Evolutionary conservation across 352 stramenopile genomes (phyloP).

Genomic region (Globisporangium spinosum): DNA sequence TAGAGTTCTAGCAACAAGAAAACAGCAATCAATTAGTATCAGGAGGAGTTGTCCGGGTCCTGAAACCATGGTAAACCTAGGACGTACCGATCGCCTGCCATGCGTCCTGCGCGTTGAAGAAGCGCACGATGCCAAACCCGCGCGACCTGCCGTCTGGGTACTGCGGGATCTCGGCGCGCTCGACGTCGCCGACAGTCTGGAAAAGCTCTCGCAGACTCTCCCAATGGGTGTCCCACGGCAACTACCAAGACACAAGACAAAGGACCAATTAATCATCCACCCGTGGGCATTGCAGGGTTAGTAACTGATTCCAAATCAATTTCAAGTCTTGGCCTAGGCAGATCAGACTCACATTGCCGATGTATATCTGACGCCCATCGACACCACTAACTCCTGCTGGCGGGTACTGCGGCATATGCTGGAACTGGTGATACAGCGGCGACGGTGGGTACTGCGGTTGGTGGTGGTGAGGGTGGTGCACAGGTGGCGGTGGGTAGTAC

Average conservation of each 20-base stretch:
- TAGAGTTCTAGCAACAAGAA: conserved; percentile 38
- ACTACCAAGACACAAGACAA: conserved; percentile 25
- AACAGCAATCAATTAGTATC: neutral
- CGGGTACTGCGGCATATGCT: neutral
- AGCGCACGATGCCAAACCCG: conserved; percentile 72
- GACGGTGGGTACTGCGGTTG: conserved; percentile 6
- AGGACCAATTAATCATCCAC: conserved; percentile 27
- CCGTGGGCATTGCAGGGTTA: conserved; percentile 1
- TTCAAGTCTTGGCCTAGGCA: conserved; percentile 1
- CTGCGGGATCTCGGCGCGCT: conserved; percentile 58
- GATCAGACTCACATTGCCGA: conserved; percentile 58
- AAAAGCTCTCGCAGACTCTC: conserved; percentile 71
- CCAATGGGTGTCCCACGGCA: conserved; percentile 68
- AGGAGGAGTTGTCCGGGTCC: neutral
- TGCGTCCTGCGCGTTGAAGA: conserved; percentile 43
- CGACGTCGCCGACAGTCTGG: conserved; percentile 55
- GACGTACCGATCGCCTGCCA: conserved; percentile 59
- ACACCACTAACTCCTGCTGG: conserved; percentile 11
- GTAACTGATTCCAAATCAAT: neutral
- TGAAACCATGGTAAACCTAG: neutral
- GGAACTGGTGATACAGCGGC: conserved; percentile 3
- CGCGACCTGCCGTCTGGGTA: conserved; percentile 58
- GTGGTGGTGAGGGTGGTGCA: conserved; percentile 5
- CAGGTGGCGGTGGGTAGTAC: conserved; percentile 11
- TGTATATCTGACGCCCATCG: conserved; percentile 55